Evolutionary conservation across 371 early-diverging fungal species (phyloP), one percentile per base, ranked within the genome.

Genomic region (Lichtheimia ramosa): DNA sequence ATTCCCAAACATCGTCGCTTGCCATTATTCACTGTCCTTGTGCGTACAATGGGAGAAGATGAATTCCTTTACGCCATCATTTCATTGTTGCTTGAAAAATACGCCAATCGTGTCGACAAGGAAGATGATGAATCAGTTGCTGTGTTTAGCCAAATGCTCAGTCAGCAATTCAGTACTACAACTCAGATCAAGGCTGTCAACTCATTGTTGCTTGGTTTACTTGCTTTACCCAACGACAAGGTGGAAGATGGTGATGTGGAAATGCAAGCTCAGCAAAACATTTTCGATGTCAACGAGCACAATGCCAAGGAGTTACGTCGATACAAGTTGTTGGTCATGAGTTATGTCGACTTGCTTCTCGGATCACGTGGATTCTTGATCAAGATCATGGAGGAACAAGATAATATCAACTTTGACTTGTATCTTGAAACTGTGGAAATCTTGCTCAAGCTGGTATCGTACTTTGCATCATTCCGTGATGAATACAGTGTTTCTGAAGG

Each of bases 1-100:
- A 94, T 97, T 62, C 98, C 98, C 50, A 87, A 86, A 57, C 96
- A 96, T 70, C 85, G 98, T 56, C 88, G 97, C 53, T 80, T 94
- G 54, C 83, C 92, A 43, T 83, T 97, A 18, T 96, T 96, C 72
- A 87, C 90, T 1, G 83, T 91, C 4, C 70, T 97, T 24, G 84
- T 94, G 42, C 69, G 83, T 10, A 92, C 94, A 0, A 71, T 97
- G 63, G 98, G 96, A 28, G 85, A 85, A 49, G 75, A 82, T 25
- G 82, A 85, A 41, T 93, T 89, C 73, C 71, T 95, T 59, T 84
- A 88, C 52, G 83, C 87, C 10, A 85, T 94, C 54, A 70, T 90
- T 5, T 79, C 89, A 14, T 64, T 95, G 64, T 61, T 95, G 23
- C 75, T 96, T 21, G 89, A 91, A 59, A 86, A 86, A 69, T 79